These are phyloP conservation scores for Malassezia japonica DNA, from an alignment of 1,284 basidiomycete species.

Conservation along the genomic window DNA sequence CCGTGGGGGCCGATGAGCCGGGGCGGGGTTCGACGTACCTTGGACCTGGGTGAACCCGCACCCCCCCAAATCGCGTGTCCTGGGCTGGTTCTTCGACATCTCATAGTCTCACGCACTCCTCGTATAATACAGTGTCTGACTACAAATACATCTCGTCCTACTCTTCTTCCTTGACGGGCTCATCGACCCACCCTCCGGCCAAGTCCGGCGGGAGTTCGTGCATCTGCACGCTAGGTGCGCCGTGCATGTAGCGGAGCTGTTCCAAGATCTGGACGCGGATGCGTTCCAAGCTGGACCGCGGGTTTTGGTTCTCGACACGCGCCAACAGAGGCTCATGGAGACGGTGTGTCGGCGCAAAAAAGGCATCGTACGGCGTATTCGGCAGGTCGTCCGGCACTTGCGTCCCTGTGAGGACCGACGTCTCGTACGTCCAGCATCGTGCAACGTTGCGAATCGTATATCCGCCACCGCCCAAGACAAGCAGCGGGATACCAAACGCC, in stretches of 20 bases:
- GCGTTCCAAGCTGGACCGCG: conserved; percentile 61
- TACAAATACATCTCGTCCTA: background rate
- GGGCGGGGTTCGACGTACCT: too few relatives aligned
- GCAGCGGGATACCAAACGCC: conserved; percentile 75
- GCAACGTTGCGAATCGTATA: conserved; percentile 86
- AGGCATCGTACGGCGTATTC: conserved; percentile 77
- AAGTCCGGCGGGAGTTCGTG: conserved; percentile 90
- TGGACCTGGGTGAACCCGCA: too few relatives aligned
- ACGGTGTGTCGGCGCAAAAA: conserved; percentile 84
- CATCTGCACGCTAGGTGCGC: conserved; percentile 91
- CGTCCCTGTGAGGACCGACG: conserved; percentile 65
- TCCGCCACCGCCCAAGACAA: conserved; percentile 87
- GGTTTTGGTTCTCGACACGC: conserved; percentile 85
- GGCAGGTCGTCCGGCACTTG: conserved; percentile 77
- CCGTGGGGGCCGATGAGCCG: too few relatives aligned
- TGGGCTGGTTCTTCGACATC: too few relatives aligned
- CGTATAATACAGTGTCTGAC: conserved; percentile 3
- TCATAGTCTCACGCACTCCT: too few relatives aligned
- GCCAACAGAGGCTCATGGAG: conserved; percentile 84
- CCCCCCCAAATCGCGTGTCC: too few relatives aligned
- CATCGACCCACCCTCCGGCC: conserved; percentile 66
- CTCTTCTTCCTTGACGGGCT: conserved; percentile 46
- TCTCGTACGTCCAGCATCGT: conserved; percentile 98
- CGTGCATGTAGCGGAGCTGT: conserved; percentile 82
- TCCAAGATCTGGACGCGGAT: conserved; percentile 78